Conservation (phyloP, 2,329 filamentous ascomycete genomes). For the Beauveria medogensis region DNA sequence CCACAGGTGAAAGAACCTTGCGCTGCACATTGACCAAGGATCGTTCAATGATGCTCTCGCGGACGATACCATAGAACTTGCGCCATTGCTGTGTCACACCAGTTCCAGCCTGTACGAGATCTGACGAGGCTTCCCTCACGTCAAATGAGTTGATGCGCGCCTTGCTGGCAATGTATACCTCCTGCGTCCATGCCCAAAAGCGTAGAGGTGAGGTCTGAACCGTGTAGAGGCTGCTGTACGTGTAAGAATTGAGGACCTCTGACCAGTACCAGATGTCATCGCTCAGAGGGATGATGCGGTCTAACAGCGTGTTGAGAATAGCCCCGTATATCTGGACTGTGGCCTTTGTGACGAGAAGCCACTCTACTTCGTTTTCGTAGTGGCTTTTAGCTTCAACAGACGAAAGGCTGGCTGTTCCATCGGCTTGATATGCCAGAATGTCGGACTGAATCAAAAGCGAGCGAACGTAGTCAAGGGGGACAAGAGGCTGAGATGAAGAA, state of each 20-base stretch:
- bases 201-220: slow-evolving; percentile 76
- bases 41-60: slow-evolving; percentile 64
- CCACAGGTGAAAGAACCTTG: slow-evolving; percentile 69
- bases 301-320: slow-evolving; percentile 66
- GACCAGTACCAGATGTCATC: slow-evolving; percentile 97
- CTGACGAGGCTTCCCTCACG: slow-evolving; percentile 21
- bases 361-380: slow-evolving; percentile 75
- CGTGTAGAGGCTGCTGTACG: slow-evolving; percentile 73
- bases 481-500: slow-evolving; percentile 52
- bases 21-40: slow-evolving; percentile 64
- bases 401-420: neutral
- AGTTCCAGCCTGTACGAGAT: slow-evolving; percentile 26
- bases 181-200: slow-evolving; percentile 62
- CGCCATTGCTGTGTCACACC: slow-evolving; percentile 48
- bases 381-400: slow-evolving; percentile 28
- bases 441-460: slow-evolving; percentile 55
- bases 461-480: slow-evolving; percentile 53
- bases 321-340: slow-evolving; percentile 84
- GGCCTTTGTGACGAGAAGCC: slow-evolving; percentile 85
- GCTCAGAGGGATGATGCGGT: slow-evolving; percentile 74
- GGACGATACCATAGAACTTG: slow-evolving; percentile 74
- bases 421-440: slow-evolving; percentile 25
- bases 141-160: slow-evolving; percentile 32
- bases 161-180: slow-evolving; percentile 58
- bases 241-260: slow-evolving; percentile 70